phyloP scores from a whole-genome alignment of 305 asterid species.

The Fraxinus ornus region DNA sequence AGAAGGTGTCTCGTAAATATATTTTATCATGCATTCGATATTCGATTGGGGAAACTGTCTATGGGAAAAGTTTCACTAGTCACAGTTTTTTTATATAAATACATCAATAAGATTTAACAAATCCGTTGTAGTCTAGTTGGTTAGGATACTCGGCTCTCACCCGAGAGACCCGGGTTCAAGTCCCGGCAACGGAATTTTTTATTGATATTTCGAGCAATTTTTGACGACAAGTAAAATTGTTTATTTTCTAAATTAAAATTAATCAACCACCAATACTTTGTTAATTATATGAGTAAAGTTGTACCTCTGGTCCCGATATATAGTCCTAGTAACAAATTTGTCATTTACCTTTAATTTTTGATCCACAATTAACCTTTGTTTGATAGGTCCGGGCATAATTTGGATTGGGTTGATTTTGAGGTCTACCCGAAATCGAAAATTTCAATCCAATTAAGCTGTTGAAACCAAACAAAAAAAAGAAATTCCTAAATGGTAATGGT shows the following conservation, averaged over 20 bases:
- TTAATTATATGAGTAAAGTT: background rate
- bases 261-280: background rate
- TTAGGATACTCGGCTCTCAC: slow-evolving; percentile 98
- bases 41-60: too few relatives aligned
- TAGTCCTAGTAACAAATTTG: background rate
- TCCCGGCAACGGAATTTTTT: slow-evolving; percentile 80
- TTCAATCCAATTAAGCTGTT: too few relatives aligned
- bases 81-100: too few relatives aligned
- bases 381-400: background rate
- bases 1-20: background rate
- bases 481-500: too few relatives aligned
- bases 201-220: background rate
- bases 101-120: background rate
- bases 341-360: background rate
- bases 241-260: too few relatives aligned
- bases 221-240: background rate
- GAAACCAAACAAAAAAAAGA: too few relatives aligned
- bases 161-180: slow-evolving; percentile 96
- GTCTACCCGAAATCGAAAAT: too few relatives aligned
- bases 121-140: slow-evolving; percentile 90
- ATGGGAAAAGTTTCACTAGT: background rate
- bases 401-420: background rate
- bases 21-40: background rate
- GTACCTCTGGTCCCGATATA: background rate
- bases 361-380: background rate